phyloP scores from a whole-genome alignment of 495 filamentous ascomycete genomes.

The Aspergillus campestris region DNA sequence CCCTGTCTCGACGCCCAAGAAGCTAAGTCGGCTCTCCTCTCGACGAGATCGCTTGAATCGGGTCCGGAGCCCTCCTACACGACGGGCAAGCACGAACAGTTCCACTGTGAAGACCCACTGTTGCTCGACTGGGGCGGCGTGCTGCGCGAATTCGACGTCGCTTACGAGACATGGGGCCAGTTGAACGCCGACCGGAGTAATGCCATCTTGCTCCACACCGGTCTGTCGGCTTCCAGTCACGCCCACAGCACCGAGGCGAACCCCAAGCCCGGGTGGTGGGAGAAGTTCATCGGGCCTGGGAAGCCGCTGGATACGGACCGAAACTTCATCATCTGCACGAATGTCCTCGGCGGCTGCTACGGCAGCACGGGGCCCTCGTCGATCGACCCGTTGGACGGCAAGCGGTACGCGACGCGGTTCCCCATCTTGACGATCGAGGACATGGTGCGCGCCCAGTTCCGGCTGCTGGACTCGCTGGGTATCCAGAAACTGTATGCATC shows the following conservation, averaged over 20 bases:
- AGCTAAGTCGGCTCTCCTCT: conserved; percentile 68
- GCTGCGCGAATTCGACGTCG: conserved; percentile 75
- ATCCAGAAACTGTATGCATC: conserved; percentile 82
- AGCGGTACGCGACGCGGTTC: conserved; percentile 89
- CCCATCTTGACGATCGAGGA: conserved; percentile 94
- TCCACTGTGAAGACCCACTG: conserved; percentile 63
- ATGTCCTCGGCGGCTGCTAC: conserved; percentile 93
- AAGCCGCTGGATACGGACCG: conserved; percentile 80
- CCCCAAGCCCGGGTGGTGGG: conserved; percentile 94
- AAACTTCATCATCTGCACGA: conserved; percentile 92
- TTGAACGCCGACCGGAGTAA: conserved; percentile 80
- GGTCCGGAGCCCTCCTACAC: conserved; percentile 95
- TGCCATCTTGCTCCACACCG: conserved; percentile 86
- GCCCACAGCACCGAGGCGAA: conserved; percentile 83
- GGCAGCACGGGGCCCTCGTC: conserved; percentile 88
- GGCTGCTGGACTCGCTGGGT: conserved; percentile 71
- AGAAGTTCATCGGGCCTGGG: conserved; percentile 94
- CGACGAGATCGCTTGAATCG: conserved; percentile 57
- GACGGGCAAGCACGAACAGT: conserved; percentile 68
- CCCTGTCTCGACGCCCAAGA: conserved; percentile 93
- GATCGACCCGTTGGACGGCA: conserved; percentile 78
- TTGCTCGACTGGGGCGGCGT: conserved; percentile 91
- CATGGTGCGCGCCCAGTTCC: conserved; percentile 95
- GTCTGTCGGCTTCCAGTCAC: conserved; percentile 91
- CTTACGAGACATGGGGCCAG: conserved; percentile 89